Base-by-base conservation (phyloP, 2,329 filamentous ascomycete species). In the Aspergillus udagawae region DNA sequence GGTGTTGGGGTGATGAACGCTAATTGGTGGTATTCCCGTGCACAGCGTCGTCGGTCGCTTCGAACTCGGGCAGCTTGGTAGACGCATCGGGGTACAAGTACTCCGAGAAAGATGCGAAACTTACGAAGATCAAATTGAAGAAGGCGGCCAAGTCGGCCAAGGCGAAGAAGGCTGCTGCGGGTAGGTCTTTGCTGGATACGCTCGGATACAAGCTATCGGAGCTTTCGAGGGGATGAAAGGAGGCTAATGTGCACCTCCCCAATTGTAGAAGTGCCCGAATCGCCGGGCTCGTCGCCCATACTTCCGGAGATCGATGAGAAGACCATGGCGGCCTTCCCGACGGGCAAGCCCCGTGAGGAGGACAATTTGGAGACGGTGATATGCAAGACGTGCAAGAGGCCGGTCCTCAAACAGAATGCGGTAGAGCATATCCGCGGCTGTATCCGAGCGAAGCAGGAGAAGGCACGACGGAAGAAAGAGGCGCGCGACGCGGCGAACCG, bases 331-430 rank as follows among this genome's bases (percentile, higher is more conserved):
- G 89, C 89, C 4, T 97, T 97, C 73, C 82, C 86, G 3, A 92
- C 88, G 49, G 91, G 91, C 60, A 86, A 88, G 57, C 91, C 92
- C 0, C 82, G 96, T 64, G 87, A 92, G 67, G 92, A 92, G 65
- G 92, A 96, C 68, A 82, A 81, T 56, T 84, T 89, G 10, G 91
- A 96, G 61, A 83, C 91, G 9, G 86, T 94, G 52, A 83, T 89
- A 64, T 99, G 93, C 82, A 97, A 94, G 72, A 91, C 95, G 72
- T 99, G 93, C 78, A 96, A 94, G 76, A 92, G 95, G 67, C 89
- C 89, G 52, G 84, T 96, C 12, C 80, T 94, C 14, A 89, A 88
- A 66, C 85, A 85, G 32, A 86, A 86, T 0, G 89, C 90, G 1
- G 87, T 88, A 57, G 84, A 85, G 20, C 93, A 99, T 69, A 91